Conservation (phyloP, 306 rosid species). For the Trichosanthes truncata region DNA sequence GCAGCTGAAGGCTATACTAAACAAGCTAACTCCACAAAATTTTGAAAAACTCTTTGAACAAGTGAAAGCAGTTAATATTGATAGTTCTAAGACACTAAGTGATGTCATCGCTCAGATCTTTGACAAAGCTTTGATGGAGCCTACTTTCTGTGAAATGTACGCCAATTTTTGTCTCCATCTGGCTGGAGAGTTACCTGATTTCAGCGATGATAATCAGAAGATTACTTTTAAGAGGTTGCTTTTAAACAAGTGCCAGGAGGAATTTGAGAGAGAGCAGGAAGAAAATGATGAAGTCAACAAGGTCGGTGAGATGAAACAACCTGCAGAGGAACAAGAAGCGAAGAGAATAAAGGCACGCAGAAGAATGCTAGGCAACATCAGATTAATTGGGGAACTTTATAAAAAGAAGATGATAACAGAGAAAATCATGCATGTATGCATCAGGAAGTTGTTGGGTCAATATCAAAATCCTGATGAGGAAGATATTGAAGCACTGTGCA, state of each 20-base stretch:
- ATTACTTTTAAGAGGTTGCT: slow-evolving; percentile 82
- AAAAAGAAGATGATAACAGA: slow-evolving; percentile 96
- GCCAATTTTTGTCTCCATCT: slow-evolving; percentile 80
- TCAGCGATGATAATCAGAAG: slow-evolving; percentile 70
- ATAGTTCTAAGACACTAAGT: slow-evolving; percentile 56
- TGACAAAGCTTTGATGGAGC: slow-evolving; percentile 95
- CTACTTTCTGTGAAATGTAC: slow-evolving; percentile 98
- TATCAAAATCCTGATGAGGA: slow-evolving; percentile 84
- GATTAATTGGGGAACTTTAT: slow-evolving; percentile 89
- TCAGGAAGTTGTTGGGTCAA: slow-evolving; percentile 65
- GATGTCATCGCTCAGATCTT: slow-evolving; percentile 93
- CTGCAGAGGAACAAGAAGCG: slow-evolving; percentile 64
- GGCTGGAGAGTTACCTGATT: slow-evolving; percentile 71
- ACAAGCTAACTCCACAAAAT: slow-evolving; percentile 94
- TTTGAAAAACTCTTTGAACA: slow-evolving; percentile 86
- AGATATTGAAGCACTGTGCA: slow-evolving; percentile 86
- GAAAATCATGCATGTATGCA: slow-evolving; percentile 90
- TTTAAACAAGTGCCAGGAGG: slow-evolving; percentile 92
- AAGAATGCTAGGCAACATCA: slow-evolving; percentile 91
- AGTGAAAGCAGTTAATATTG: slow-evolving; percentile 84
- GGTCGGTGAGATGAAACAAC: slow-evolving; percentile 56
- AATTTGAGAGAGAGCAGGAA: slow-evolving; percentile 90
- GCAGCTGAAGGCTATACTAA: slow-evolving; percentile 73
- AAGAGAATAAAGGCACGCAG: slow-evolving; percentile 72
- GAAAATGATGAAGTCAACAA: slow-evolving; percentile 81